Evolutionary conservation across 2,329 filamentous ascomycete genomes (phyloP).

Genomic region (Aspergillus carbonarius): DNA sequence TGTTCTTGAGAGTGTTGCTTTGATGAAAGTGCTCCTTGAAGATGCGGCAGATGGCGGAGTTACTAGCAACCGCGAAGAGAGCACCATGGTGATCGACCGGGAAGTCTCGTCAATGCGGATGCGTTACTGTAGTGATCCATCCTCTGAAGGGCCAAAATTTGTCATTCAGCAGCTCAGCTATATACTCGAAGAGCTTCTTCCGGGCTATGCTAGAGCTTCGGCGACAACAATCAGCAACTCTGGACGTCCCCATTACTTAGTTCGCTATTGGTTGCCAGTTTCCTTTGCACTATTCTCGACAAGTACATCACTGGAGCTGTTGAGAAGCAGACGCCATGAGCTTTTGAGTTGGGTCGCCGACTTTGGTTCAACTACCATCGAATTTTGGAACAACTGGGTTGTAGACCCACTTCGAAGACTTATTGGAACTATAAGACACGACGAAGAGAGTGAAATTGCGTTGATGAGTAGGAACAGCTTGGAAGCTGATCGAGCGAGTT

Average conservation of each 20-base stretch:
- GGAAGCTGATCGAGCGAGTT: constrained; percentile 81
- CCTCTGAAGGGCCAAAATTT: constrained; percentile 39
- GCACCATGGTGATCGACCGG: constrained; percentile 59
- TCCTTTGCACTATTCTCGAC: constrained; percentile 73
- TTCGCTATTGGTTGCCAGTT: constrained; percentile 87
- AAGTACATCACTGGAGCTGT: constrained; percentile 77
- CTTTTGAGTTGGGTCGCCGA: constrained; percentile 78
- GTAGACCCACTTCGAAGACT: constrained; percentile 80
- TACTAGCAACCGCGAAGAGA: constrained; percentile 48
- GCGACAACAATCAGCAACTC: constrained; percentile 59
- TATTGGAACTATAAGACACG: constrained; percentile 88
- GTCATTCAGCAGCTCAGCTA: constrained; percentile 42
- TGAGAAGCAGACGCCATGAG: constrained; percentile 72
- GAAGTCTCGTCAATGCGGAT: constrained; percentile 51
- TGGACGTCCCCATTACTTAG: constrained; percentile 70
- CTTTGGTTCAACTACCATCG: constrained; percentile 72
- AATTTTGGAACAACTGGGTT: constrained; percentile 98
- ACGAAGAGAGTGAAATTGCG: constrained; percentile 88
- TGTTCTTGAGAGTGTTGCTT: constrained; percentile 73
- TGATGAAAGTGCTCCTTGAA: constrained; percentile 82
- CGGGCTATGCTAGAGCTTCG: constrained; percentile 62
- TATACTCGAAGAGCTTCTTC: constrained; percentile 68
- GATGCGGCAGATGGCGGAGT: constrained; percentile 64
- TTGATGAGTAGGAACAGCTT: constrained; percentile 95
- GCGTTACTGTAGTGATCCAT: not conserved